Percentiles rank a stretch among this genome's conserved stretches.
phyloP scores from a whole-genome alignment of 2,329 filamentous ascomycete species.

The Stenocarpella maydis region DNA sequence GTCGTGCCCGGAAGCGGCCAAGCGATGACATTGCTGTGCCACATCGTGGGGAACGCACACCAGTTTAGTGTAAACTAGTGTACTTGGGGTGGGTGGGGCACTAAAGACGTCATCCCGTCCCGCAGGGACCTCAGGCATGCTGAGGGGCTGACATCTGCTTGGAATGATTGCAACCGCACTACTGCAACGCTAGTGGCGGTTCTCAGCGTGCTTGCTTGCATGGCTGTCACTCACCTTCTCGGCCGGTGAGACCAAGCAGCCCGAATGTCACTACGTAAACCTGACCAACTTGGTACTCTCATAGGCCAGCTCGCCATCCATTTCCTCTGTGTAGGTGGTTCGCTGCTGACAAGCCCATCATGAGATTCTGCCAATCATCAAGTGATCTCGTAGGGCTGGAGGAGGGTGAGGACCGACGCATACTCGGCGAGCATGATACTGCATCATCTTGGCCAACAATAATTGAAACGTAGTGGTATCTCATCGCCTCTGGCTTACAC shows the following conservation, averaged over 20 bases:
- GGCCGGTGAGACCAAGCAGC: too few species aligned
- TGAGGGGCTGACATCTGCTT: neutral
- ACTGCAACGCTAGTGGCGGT: neutral
- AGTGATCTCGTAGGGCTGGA: too few species aligned
- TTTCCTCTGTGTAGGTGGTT: neutral
- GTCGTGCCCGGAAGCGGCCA: conserved; percentile 11
- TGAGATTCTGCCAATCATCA: too few species aligned
- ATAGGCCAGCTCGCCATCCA: neutral
- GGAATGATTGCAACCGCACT: conserved; percentile 15
- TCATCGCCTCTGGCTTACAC: neutral
- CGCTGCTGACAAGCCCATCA: too few species aligned
- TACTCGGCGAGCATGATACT: neutral
- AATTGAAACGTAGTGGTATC: conserved; percentile 15
- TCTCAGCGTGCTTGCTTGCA: neutral
- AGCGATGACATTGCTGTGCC: conserved; percentile 23
- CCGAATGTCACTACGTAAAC: conserved; percentile 8
- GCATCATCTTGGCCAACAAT: neutral
- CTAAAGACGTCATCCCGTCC: conserved; percentile 22
- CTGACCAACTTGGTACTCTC: neutral
- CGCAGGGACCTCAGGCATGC: neutral
- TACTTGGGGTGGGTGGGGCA: neutral
- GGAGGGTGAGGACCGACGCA: neutral
- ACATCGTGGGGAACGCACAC: conserved; percentile 13
- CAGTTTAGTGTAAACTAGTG: too few species aligned
- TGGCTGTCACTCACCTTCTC: neutral